These are phyloP conservation scores for Poa pratensis DNA, from an alignment of 176 grass and related monocot species.

Conservation along the genomic window DNA sequence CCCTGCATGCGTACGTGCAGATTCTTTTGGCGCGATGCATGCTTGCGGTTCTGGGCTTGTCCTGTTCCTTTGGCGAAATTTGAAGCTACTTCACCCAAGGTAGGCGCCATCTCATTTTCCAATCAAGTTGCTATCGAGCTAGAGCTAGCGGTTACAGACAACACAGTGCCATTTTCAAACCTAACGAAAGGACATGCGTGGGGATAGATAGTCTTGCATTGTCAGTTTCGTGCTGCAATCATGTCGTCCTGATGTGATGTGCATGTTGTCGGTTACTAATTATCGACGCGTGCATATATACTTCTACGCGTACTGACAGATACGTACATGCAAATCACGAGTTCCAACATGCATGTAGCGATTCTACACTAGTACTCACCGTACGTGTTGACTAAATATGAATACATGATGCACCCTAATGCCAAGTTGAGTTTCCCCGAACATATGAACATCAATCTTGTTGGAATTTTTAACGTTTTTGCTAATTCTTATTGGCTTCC, in stretches of 20 bases:
- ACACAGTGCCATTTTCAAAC: conserved; percentile 39
- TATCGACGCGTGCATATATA: too few species aligned
- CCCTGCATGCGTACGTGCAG: not conserved
- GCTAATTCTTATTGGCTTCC: too few species aligned
- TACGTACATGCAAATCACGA: not conserved
- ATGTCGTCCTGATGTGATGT: too few species aligned
- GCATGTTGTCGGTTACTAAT: too few species aligned
- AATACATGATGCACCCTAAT: too few species aligned
- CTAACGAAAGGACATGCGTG: conserved; percentile 18
- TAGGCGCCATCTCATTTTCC: conserved; percentile 45
- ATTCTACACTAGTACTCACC: too few species aligned
- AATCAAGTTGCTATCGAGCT: conserved; percentile 5
- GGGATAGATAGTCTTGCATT: too few species aligned
- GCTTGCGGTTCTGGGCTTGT: conserved; percentile 9
- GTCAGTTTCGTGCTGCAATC: too few species aligned
- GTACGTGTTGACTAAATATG: too few species aligned
- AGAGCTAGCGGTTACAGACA: conserved; percentile 28
- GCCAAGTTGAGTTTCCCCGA: too few species aligned
- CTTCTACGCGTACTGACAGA: not conserved
- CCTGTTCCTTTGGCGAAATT: conserved; percentile 43
- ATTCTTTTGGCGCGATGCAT: not conserved
- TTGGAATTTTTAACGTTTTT: too few species aligned
- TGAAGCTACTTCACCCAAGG: conserved; percentile 45
- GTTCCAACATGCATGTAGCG: not conserved
- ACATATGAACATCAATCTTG: too few species aligned